These are phyloP conservation scores for Salix suchowensis DNA, from an alignment of 345 rosid species.

Conservation along the genomic window DNA sequence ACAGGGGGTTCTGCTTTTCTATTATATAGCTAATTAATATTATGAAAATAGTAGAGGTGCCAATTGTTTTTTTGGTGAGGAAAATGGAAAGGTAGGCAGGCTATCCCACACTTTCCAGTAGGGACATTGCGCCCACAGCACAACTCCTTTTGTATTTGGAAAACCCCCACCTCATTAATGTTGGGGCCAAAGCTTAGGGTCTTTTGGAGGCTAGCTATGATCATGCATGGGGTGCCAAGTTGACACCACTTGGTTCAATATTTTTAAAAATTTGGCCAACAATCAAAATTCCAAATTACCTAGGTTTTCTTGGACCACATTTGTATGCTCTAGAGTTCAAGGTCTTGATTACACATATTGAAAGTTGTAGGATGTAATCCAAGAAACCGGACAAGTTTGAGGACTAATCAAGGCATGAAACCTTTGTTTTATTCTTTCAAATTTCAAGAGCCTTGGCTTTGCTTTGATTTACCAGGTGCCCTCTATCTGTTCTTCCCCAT, in stretches of 20 bases:
- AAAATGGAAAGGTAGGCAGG: no score
- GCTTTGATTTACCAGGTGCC: no score
- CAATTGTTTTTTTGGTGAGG: no score
- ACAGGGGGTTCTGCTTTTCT: not conserved
- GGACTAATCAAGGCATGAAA: not conserved
- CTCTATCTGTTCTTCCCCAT: not conserved
- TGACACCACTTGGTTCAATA: not conserved
- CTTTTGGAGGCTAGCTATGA: no score
- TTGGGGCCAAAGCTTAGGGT: no score
- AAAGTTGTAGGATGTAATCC: not conserved
- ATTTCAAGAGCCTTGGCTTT: not conserved
- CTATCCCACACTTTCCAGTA: no score
- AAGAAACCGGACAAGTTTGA: not conserved
- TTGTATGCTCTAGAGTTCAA: not conserved
- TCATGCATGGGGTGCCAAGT: not conserved
- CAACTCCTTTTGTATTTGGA: no score
- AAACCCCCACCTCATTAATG: no score
- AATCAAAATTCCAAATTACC: no score
- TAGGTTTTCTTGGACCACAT: not conserved
- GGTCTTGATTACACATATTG: not conserved
- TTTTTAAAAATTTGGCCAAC: no score
- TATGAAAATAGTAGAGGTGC: not conserved
- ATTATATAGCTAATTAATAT: not conserved
- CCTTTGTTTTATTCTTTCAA: not conserved
- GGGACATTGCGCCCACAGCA: no score